A percentile compares a stretch with the other conserved stretches of the same genome.
phyloP scores from a whole-genome alignment of 352 stramenopile species.

The Globisporangium nagaii region DNA sequence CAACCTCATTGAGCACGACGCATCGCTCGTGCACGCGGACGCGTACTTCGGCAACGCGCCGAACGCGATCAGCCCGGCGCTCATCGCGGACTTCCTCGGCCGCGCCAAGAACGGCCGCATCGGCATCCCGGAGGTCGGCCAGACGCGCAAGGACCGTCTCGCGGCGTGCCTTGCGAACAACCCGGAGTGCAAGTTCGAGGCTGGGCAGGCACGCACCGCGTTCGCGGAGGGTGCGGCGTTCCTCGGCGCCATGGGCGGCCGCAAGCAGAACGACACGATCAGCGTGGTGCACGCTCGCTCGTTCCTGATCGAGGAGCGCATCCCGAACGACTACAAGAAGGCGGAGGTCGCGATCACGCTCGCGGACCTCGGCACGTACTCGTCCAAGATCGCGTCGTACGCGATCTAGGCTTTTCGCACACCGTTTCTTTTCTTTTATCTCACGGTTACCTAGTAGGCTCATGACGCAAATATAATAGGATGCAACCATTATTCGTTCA shows the following conservation, averaged over 20 bases:
- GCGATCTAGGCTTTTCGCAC: neutral
- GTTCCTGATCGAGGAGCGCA: slow-evolving; percentile 30
- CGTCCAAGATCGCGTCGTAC: slow-evolving; percentile 18
- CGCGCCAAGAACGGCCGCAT: slow-evolving; percentile 18
- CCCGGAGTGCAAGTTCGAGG: slow-evolving; percentile 28
- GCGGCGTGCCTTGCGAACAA: slow-evolving; percentile 23
- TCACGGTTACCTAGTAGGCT: too few relatives aligned
- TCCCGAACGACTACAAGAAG: slow-evolving; percentile 24
- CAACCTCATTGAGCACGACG: slow-evolving; percentile 38
- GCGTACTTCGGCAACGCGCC: slow-evolving; percentile 33
- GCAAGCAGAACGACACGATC: slow-evolving; percentile 26
- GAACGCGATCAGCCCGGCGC: slow-evolving; percentile 17
- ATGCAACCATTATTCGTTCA: too few relatives aligned
- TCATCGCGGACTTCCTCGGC: slow-evolving; percentile 28
- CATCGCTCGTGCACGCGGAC: slow-evolving; percentile 47
- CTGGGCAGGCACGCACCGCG: slow-evolving; percentile 21
- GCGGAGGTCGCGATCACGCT: slow-evolving; percentile 16
- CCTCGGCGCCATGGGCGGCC: slow-evolving; percentile 23
- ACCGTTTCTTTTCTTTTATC: too few relatives aligned
- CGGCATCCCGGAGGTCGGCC: slow-evolving; percentile 22
- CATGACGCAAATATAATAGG: too few relatives aligned
- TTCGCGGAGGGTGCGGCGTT: slow-evolving; percentile 31
- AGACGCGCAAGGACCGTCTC: slow-evolving; percentile 26
- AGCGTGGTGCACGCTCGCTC: slow-evolving; percentile 20
- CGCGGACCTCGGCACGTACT: slow-evolving; percentile 15